Base-by-base conservation (phyloP, 441 rosid species). In the Daphne laureola region DNA sequence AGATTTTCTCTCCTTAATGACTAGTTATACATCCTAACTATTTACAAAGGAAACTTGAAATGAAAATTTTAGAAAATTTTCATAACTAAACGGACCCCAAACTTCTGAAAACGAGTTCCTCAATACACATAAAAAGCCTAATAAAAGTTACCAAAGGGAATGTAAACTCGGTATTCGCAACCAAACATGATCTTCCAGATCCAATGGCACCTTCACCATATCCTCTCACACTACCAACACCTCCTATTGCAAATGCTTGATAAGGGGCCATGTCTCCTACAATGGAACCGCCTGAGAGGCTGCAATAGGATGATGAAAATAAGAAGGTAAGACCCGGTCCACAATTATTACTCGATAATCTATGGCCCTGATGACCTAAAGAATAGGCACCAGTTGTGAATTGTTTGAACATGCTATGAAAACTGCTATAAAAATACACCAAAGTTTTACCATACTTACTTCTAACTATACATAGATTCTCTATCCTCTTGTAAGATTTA, bases 251-350 rank as follows among this genome's bases (percentile, higher is more conserved):
- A 81, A 92, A 92, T 58, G 98, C 91, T 73, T 88, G 98, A 74
- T 88, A 86, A 67, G 98, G 96, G 67, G 98, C 94, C 94, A 92
- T 92, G 73, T 88, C 96, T 69, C 98, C 98, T 46, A 92, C 98
- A 66, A 88, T 92, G 46, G 96, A 88, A 61, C 98, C 96, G 63
- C 94, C 95, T 71, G 93, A 84, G 76, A 92, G 64, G 78, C 96
- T 92, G 81, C 57, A 59, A 60, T 58, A 71, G 38, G 18, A 66
- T 55, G 43, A 63, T 54, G 56, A 49, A 62, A 42, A 21, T 25
- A 57, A 14, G 60, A 8, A 57, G 38, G 46, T n/a, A 51, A 62
- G 63, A 13, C 50, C 41, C 53, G 40, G 12, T 31, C 25, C 9
- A 52, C 12, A 5, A 31, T 31, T 5, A 7, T 31, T 5, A 5